phyloP scores from a whole-genome alignment of 805 yeast genomes.

The Candida takata region DNA sequence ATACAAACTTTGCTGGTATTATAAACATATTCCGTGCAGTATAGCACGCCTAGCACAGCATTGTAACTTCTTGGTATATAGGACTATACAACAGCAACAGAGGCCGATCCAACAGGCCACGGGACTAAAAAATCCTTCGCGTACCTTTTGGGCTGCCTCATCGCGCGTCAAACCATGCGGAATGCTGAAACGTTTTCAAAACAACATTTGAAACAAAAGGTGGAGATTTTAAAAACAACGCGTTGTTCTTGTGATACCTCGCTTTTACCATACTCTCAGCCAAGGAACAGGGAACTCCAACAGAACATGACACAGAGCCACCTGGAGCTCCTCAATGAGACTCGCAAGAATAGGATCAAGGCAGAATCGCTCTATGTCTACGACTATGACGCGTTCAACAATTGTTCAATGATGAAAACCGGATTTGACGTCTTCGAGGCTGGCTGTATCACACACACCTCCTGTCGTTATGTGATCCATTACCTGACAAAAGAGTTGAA shows the following conservation, averaged over 20 bases:
- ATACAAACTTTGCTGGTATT: too few relatives aligned
- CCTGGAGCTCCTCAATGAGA: constrained; percentile 22
- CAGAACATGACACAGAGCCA: constrained; percentile 11
- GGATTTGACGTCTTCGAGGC: constrained; percentile 19
- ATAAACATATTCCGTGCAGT: too few relatives aligned
- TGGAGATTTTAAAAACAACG: not conserved
- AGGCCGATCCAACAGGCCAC: too few relatives aligned
- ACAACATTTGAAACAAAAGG: constrained; percentile 1
- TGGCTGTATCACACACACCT: constrained; percentile 24
- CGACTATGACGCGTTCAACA: constrained; percentile 25
- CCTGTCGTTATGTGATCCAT: constrained; percentile 29
- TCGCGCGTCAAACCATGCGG: too few relatives aligned
- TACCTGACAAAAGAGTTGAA: constrained; percentile 27
- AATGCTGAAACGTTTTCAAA: constrained; percentile 4
- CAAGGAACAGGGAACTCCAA: too few relatives aligned
- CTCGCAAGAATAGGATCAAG: constrained; percentile 23
- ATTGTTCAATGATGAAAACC: constrained; percentile 20
- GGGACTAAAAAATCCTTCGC: too few relatives aligned
- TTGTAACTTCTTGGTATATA: too few relatives aligned
- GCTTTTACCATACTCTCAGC: not conserved
- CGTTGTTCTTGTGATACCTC: not conserved
- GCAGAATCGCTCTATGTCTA: constrained; percentile 28
- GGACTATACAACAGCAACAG: too few relatives aligned
- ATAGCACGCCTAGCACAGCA: too few relatives aligned
- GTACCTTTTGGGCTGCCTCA: too few relatives aligned